These are phyloP conservation scores for Solanum clarkiae DNA, from an alignment of 257 asterid species.

Conservation along the genomic window DNA sequence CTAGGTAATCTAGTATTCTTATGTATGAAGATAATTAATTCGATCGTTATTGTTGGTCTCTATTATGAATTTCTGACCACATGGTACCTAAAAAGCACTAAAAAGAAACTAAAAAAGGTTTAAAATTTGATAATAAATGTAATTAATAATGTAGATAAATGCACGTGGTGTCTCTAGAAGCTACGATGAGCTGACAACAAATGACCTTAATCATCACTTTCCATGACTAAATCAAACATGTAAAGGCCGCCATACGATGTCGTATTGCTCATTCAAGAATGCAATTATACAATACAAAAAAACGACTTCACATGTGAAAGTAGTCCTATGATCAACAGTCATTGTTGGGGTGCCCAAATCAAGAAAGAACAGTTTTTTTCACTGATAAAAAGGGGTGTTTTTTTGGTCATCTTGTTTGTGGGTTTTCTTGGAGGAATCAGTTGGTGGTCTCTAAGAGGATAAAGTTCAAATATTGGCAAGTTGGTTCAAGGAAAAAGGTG, in stretches of 20 bases:
- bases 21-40: too few relatives aligned
- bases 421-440: neutral
- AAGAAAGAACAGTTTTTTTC: neutral
- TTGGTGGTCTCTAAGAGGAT: neutral
- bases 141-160: neutral
- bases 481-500: neutral
- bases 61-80: too few relatives aligned
- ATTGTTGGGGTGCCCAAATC: neutral
- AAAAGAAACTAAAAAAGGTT: too few relatives aligned
- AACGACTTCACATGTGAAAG: neutral
- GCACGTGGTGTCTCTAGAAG: neutral
- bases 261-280: neutral
- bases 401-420: neutral
- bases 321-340: neutral
- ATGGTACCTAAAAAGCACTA: too few relatives aligned
- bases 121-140: neutral
- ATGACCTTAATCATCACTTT: neutral
- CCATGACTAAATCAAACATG: neutral
- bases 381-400: neutral
- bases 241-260: neutral
- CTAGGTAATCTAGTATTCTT: too few relatives aligned
- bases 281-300: neutral
- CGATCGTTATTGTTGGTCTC: too few relatives aligned
- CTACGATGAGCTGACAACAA: neutral
- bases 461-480: neutral